Evolutionary conservation across 2,329 filamentous ascomycete species (phyloP).

Genomic region (Falciphora oryzae): DNA sequence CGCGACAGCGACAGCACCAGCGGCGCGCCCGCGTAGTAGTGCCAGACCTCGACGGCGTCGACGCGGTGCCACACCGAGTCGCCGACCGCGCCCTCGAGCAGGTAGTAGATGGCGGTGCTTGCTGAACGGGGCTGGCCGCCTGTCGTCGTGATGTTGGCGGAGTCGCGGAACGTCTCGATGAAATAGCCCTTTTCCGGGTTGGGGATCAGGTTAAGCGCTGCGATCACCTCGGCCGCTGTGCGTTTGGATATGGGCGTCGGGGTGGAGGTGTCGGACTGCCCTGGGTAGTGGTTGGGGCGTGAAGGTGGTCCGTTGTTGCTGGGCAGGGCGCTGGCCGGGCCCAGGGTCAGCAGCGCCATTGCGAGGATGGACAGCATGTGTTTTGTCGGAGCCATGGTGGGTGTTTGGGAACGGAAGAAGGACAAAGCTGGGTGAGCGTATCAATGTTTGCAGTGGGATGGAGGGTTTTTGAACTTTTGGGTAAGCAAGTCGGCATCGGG

Average conservation of each 20-base stretch:
- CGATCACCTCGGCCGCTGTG: conserved; percentile 20
- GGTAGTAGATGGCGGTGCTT: conserved; percentile 59
- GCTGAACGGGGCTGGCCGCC: conserved; percentile 45
- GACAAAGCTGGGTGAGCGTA: too few relatives aligned
- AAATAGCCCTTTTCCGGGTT: conserved; percentile 64
- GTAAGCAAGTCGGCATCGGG: background rate
- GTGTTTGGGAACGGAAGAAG: background rate
- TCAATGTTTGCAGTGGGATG: too few relatives aligned
- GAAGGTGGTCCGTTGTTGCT: background rate
- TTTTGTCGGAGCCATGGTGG: background rate
- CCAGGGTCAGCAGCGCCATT: background rate
- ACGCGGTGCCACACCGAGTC: conserved; percentile 46
- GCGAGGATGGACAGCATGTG: background rate
- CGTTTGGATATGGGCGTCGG: background rate
- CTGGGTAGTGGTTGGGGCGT: too few relatives aligned
- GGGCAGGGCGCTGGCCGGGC: background rate
- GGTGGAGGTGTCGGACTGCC: too few relatives aligned
- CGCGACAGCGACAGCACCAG: conserved; percentile 37
- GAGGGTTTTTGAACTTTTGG: too few relatives aligned
- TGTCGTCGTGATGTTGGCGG: conserved; percentile 47
- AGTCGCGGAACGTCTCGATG: conserved; percentile 52
- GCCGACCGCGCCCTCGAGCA: conserved; percentile 41
- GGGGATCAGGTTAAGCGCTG: conserved; percentile 39
- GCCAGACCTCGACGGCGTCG: conserved; percentile 45
- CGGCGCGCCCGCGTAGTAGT: conserved; percentile 48